Evolutionary conservation across 2,329 filamentous ascomycete genomes (phyloP), one percentile per base, ranked within the genome.

Genomic region (Hirsutella rhossiliensis): DNA sequence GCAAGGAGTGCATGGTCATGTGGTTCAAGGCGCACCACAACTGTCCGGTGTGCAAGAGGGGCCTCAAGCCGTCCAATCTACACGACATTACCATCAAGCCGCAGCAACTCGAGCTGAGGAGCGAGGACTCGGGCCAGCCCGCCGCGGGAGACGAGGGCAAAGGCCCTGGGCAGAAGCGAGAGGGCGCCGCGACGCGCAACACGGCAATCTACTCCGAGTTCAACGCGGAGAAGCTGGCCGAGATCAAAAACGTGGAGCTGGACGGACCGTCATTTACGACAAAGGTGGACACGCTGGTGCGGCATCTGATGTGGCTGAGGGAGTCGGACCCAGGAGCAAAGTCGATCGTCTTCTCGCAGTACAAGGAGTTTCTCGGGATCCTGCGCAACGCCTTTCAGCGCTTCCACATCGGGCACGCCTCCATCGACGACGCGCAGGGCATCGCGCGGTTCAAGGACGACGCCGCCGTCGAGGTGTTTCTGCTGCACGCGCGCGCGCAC

Each of bases 261-360:
- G 65, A 78, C 11, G 76, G 76, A 0, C 75, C 74, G 2, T 88
- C 84, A 0, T 96, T 86, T 55, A 88, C 87, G 2, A 94, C 86
- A 1, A 98, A 97, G 62, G 82, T 97, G 17, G 88, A 96, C 59
- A 94, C 79, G 0, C 65, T 90, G 3, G 73, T 82, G 27, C 76
- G 87, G 3, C 92, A 97, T 59, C 64, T 97, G 3, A 63, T 94
- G 15, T 96, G 87, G 86, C 71, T 97, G 18, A 79, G 90, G 3
- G 72, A 84, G 51, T 78, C 85, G 40, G 88, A 96, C 52, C 86
- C 87, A 0, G 87, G 87, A 0, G 80, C 87, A 11, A 97, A 97
- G 59, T 85, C 86, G 0, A 84, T 98, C 58, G 75, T 97, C n/a
- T 98, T 95, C 61, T 94, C 87, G 1, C 90, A 97, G 63, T 75